These are phyloP conservation scores for Solanum hybrid DNA, from an alignment of 305 asterid genomes.

Conservation along the genomic window DNA sequence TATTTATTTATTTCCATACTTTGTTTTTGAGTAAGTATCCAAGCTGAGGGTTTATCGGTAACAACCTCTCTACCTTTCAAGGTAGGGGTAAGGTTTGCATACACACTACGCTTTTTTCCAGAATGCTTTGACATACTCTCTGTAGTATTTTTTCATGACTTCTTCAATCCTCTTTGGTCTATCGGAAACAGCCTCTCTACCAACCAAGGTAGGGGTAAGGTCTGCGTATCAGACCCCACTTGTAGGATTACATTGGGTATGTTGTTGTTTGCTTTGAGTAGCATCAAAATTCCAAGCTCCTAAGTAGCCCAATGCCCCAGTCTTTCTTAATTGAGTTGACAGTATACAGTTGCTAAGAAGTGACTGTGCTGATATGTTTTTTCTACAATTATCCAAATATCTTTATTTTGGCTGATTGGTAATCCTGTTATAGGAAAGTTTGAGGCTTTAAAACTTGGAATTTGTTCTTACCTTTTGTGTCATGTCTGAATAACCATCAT, in stretches of 20 bases:
- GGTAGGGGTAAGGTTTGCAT: background rate
- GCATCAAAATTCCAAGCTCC: background rate
- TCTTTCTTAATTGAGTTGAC: background rate
- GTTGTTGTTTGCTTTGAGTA: background rate
- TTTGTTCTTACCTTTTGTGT: background rate
- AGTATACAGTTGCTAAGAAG: background rate
- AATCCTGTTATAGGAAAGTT: background rate
- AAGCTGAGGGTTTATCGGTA: background rate
- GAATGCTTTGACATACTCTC: background rate
- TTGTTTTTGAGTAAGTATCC: background rate
- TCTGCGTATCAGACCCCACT: background rate
- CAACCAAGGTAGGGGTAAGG: background rate
- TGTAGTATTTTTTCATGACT: background rate
- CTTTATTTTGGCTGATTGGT: background rate
- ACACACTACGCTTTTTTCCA: background rate
- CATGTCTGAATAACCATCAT: background rate
- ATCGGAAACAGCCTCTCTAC: background rate
- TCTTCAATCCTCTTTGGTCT: background rate
- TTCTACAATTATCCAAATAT: background rate
- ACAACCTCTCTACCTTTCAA: background rate
- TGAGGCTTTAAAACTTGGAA: background rate
- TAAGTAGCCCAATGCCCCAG: background rate
- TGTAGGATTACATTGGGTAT: background rate
- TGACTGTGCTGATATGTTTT: background rate
- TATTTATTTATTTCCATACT: background rate